A percentile compares a stretch with the other conserved stretches of the same genome.
phyloP scores from a whole-genome alignment of 768 basidiomycete species.

The Rhizopogon vinicolor region DNA sequence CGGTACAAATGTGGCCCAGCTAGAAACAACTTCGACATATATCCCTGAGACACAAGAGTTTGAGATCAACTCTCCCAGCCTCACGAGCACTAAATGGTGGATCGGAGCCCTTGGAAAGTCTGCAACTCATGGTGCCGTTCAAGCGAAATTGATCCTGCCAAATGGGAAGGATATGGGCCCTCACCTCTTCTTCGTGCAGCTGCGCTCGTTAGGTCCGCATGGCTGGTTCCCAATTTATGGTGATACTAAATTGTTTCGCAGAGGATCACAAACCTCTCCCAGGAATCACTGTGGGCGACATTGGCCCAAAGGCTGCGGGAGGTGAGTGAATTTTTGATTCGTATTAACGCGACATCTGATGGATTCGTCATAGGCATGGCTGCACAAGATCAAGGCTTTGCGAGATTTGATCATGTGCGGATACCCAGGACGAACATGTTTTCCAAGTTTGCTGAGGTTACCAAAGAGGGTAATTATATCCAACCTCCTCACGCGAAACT shows the following conservation, averaged over 20 bases:
- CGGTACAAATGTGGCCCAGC: constrained; percentile 60
- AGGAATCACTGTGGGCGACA: constrained; percentile 65
- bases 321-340: constrained; percentile 19
- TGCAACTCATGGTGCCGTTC: constrained; percentile 71
- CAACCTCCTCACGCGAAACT: constrained; percentile 69
- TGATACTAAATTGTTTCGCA: constrained; percentile 18
- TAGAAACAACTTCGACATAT: constrained; percentile 78
- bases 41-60: constrained; percentile 63
- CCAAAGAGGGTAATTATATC: constrained; percentile 58
- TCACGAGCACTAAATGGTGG: constrained; percentile 84
- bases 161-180: constrained; percentile 59
- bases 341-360: neutral
- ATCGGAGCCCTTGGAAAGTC: constrained; percentile 68
- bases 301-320: constrained; percentile 36
- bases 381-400: constrained; percentile 64
- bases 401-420: constrained; percentile 57
- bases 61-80: constrained; percentile 69
- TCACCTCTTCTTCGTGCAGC: constrained; percentile 70
- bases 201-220: constrained; percentile 53
- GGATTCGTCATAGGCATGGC: constrained; percentile 37
- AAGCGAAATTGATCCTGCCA: constrained; percentile 68
- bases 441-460: constrained; percentile 67
- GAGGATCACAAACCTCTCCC: constrained; percentile 58
- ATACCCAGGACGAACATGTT: constrained; percentile 73
- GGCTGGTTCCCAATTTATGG: neutral